Conservation (phyloP, 257 asterid genomes). For the Osmanthus fragrans region DNA sequence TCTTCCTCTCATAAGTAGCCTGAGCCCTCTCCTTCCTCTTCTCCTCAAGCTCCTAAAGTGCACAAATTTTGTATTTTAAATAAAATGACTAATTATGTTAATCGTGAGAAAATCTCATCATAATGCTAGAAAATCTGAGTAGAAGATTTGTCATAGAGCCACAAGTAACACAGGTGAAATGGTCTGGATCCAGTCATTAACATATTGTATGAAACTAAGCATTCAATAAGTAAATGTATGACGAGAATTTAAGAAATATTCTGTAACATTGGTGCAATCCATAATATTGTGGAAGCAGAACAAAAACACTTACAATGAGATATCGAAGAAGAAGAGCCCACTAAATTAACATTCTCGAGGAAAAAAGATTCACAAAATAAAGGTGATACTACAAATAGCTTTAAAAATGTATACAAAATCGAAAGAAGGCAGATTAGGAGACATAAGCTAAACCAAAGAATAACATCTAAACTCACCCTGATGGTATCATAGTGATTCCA, state of each 20-base stretch:
- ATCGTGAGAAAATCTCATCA: background rate
- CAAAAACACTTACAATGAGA: background rate
- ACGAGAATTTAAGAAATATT: too few relatives aligned
- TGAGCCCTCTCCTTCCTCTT: background rate
- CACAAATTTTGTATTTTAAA: too few relatives aligned
- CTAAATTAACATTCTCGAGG: background rate
- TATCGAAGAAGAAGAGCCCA: background rate
- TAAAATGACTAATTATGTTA: too few relatives aligned
- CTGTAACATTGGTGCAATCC: background rate
- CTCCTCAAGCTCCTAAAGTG: background rate
- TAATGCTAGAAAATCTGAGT: background rate
- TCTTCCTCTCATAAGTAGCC: background rate
- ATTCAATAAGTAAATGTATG: background rate
- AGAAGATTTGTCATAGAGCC: background rate
- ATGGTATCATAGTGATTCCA: constrained; percentile 46
- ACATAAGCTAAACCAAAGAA: background rate
- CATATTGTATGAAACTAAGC: background rate
- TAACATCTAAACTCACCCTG: constrained; percentile 35
- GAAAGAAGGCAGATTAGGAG: background rate
- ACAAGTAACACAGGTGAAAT: background rate
- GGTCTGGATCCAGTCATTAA: background rate
- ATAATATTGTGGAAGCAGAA: background rate
- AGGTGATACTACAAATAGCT: background rate
- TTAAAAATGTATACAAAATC: background rate
- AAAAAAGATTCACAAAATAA: background rate